Base-by-base conservation (phyloP, 208 protist genomes). In the Leishmania aethiopica region DNA sequence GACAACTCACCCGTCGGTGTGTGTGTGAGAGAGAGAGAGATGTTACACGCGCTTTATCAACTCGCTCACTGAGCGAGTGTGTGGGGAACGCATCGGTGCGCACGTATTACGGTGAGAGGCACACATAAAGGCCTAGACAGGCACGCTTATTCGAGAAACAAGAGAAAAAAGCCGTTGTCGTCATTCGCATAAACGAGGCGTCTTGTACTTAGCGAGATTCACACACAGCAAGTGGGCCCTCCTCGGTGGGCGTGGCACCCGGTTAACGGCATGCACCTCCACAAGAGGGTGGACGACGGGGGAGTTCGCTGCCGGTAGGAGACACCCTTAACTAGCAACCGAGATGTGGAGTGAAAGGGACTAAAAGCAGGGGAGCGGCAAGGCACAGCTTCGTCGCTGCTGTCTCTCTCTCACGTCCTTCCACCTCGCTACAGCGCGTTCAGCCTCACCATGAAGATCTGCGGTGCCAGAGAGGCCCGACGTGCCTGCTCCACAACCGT, bases 361-460 rank as follows among this genome's bases (percentile, higher is more conserved):
- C 19, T 49, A 49, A 74, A 74, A n/a, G 47, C 42, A 19, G 28
- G 47, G 25, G 28, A 51, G 19, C 51, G 47, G 35, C 47, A 85
- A 64, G 22, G 47, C 53, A 84, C 15, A 22, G 51, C 70, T 59
- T 78, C 42, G 51, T 47, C 28, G 15, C 5, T 45, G 37, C n/a
- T 66, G 22, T 32, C 79, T 66, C 19, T 32, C 79, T 71, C 4
- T 57, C 80, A 37, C 70, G 22, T 22, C 40, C 40, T n/a, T 74
- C 45, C 17, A 51, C 70, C 3, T 3, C 45, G 35, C 75, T 78
- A 85, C 59, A 86, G 19, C 7, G 72, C 49, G 77, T 86, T 93
- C 55, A 96, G 88, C 80, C 83, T 88, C 75, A 90, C 77, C 59
- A 96, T 86, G 25, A 96, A 86, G 53, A 81, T 74, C 80, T 97